Evolutionary conservation across 75 land plant genomes (phyloP).

Genomic region (Cunninghamia lanceolata): DNA sequence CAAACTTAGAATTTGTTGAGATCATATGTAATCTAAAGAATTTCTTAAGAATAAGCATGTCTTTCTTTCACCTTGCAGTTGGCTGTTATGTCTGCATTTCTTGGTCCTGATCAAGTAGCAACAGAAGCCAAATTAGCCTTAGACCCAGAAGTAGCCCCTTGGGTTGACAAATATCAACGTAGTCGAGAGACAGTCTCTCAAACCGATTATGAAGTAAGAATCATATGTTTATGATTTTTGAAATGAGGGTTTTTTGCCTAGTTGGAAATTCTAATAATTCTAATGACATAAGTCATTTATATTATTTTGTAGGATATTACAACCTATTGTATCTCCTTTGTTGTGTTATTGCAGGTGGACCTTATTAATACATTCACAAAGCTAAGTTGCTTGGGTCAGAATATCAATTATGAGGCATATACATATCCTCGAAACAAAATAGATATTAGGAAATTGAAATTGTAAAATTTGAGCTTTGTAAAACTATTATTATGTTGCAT

Average conservation of each 20-base stretch:
- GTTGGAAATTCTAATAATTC: not conserved
- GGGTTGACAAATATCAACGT: constrained; percentile 91
- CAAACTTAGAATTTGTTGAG: not conserved
- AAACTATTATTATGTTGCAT: not conserved
- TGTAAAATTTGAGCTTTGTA: constrained; percentile 21
- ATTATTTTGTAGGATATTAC: not conserved
- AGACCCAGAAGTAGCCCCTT: constrained; percentile 84
- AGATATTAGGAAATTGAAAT: constrained; percentile 60
- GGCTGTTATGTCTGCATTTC: constrained; percentile 91
- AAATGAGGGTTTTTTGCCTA: not conserved
- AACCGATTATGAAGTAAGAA: constrained; percentile 96
- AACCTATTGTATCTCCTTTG: constrained; percentile 10
- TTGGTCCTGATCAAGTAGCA: constrained; percentile 83
- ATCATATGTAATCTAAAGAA: not conserved
- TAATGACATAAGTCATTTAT: not conserved
- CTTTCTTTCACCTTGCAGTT: constrained; percentile 43
- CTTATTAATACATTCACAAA: constrained; percentile 87
- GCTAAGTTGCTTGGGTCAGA: constrained; percentile 76
- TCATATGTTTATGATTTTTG: not conserved
- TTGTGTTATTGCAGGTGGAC: constrained; percentile 77
- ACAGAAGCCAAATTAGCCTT: constrained; percentile 71
- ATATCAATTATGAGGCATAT: constrained; percentile 94
- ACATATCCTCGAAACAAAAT: constrained; percentile 62
- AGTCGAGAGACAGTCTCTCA: constrained; percentile 95
- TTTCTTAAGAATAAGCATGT: not conserved